Evolutionary conservation across 805 yeast genomes (phyloP).

Genomic region (Maudiozyma saulgeensis): DNA sequence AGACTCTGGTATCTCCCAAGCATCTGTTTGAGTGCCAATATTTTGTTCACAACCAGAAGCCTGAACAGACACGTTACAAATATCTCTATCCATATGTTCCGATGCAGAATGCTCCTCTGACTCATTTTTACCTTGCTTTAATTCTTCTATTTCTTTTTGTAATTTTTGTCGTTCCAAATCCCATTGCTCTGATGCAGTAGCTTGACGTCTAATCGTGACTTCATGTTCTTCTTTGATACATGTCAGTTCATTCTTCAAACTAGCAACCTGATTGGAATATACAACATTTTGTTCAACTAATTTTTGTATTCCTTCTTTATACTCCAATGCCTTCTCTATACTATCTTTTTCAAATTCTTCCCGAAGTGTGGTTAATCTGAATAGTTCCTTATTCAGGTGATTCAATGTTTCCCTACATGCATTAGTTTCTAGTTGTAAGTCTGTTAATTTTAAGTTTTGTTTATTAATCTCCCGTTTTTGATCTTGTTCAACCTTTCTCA

Average conservation of each 20-base stretch:
- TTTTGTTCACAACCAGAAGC: no score
- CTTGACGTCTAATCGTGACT: no score
- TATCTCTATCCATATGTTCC: neutral
- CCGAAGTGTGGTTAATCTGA: slow-evolving; percentile 19
- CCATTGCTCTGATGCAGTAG: neutral
- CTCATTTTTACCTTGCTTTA: neutral
- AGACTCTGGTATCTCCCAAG: no score
- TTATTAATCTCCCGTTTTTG: neutral
- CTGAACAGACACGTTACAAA: no score
- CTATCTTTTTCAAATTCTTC: slow-evolving; percentile 1
- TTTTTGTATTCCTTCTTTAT: neutral
- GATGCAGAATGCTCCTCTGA: neutral
- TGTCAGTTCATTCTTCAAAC: neutral
- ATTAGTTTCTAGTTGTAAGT: slow-evolving; percentile 18
- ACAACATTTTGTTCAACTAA: neutral
- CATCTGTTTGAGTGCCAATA: no score
- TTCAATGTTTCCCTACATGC: slow-evolving; percentile 25
- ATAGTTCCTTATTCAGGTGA: slow-evolving; percentile 21
- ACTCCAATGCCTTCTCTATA: neutral
- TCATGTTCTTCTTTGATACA: neutral
- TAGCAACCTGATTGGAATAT: neutral
- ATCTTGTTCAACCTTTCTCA: neutral
- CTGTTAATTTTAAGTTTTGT: slow-evolving; percentile 8
- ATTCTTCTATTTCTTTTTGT: neutral
- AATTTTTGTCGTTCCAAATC: neutral